Evolutionary conservation across 768 basidiomycete genomes (phyloP), one percentile per base, ranked within the genome.

Genomic region (Lentinus brumalis): DNA sequence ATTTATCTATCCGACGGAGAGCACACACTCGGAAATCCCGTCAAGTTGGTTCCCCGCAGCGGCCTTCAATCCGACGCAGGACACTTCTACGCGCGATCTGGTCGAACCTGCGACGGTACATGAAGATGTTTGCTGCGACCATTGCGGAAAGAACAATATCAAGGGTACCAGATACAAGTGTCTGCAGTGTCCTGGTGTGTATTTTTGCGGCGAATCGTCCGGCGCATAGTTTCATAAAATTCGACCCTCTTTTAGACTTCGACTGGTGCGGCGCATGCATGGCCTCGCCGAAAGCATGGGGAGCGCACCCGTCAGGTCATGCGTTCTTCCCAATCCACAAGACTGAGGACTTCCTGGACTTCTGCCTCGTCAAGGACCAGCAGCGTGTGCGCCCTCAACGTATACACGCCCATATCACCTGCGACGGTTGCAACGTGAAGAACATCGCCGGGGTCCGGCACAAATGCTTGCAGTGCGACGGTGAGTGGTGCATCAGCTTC

Each of bases 381-480:
- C 21, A 26, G 38, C 57, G 55, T 12, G 38, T 52, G 26, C 44
- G 50, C 12, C 26, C 40, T 1, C 31, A 54, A 21, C 41, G 57
- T 4, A 60, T 68, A 15, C 89, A 91, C 69, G 68, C 46, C 31
- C 81, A 81, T n/a, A 76, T 91, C 16, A 52, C 78, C 5, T 94
- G 92, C 69, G 88, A 94, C 69, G 68, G 64, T n/a, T 94, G 92
- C 70, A 11, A 53, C 3, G 61, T 78, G 4, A 67, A 73, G 32
- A 79, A 71, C 3, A 78, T 93, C 44, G 74, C 80, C 56, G 92
- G 91, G 6, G 69, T 84, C 59, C 79, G 92, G 51, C 86, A 89
- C 70, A 93, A 92, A 72, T 94, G 92, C 68, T 71, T 91, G 26
- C 87, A 91, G 63, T 93, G 91, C 70, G 77, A 78, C 55, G 80